Conservation (phyloP, 768 basidiomycete genomes). For the Artomyces pyxidatus region DNA sequence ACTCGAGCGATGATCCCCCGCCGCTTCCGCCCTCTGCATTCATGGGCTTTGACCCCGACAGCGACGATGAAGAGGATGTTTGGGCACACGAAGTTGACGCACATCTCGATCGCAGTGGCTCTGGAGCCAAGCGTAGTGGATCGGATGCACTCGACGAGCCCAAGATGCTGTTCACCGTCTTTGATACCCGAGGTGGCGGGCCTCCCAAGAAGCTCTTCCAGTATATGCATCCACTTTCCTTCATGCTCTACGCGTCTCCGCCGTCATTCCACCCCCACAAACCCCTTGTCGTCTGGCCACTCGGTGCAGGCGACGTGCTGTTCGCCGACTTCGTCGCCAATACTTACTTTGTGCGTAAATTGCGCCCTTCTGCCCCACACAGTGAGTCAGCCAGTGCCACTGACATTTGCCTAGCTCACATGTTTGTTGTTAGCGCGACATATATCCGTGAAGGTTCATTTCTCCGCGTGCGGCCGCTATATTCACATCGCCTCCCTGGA, state of each 20-base stretch:
- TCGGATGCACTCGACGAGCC: neutral
- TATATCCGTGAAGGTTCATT: slow-evolving; percentile 22
- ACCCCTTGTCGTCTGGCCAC: slow-evolving; percentile 22
- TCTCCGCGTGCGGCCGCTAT: slow-evolving; percentile 20
- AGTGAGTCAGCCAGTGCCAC: slow-evolving; percentile 13
- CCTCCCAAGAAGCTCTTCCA: slow-evolving; percentile 13
- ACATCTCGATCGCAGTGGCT: neutral
- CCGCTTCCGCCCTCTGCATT: no score
- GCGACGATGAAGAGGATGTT: neutral
- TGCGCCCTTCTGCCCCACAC: slow-evolving; percentile 21
- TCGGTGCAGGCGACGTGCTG: slow-evolving; percentile 22
- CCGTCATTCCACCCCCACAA: slow-evolving; percentile 22
- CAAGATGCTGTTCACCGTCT: slow-evolving; percentile 4
- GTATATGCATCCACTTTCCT: slow-evolving; percentile 11
- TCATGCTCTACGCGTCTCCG: slow-evolving; percentile 22
- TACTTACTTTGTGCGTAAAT: slow-evolving; percentile 21
- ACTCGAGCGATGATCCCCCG: no score
- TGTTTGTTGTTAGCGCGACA: slow-evolving; percentile 16
- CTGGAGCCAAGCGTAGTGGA: neutral
- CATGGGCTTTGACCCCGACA: no score
- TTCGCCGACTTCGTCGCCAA: slow-evolving; percentile 21
- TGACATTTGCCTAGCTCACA: neutral
- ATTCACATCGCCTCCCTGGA: slow-evolving; percentile 24
- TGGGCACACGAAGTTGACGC: neutral
- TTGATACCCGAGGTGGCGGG: slow-evolving; percentile 2